phyloP scores from a whole-genome alignment of 768 basidiomycete genomes.

The Boletus tomentosulus region DNA sequence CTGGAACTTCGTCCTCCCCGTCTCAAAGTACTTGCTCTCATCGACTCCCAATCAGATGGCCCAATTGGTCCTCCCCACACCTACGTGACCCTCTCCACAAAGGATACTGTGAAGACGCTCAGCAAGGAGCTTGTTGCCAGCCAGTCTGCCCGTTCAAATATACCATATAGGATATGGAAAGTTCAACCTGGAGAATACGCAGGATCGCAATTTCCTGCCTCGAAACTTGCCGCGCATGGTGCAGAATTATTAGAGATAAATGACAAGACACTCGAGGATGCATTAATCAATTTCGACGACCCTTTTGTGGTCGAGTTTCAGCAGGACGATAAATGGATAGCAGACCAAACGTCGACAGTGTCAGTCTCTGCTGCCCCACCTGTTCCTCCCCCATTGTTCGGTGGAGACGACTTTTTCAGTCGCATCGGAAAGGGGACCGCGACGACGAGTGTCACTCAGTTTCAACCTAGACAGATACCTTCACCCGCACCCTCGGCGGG shows the following conservation, averaged over 20 bases:
- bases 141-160: conserved; percentile 30
- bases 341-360: conserved; percentile 30
- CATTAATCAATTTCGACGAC: conserved; percentile 56
- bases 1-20: conserved; percentile 73
- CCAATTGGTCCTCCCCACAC: conserved; percentile 29
- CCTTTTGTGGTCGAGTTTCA: conserved; percentile 76
- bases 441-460: conserved; percentile 21
- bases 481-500: conserved; percentile 18
- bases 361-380: conserved; percentile 13
- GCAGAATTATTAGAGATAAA: conserved; percentile 41
- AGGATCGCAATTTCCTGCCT: conserved; percentile 28
- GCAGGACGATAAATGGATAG: conserved; percentile 53
- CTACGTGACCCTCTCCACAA: conserved; percentile 46
- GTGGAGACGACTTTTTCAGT: conserved; percentile 54
- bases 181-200: conserved; percentile 36
- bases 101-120: conserved; percentile 45
- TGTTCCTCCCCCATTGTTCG: conserved; percentile 50
- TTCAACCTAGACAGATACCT: conserved; percentile 22
- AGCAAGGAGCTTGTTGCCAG: conserved; percentile 38
- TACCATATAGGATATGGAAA: conserved; percentile 63
- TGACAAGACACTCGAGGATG: conserved; percentile 54
- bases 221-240: conserved; percentile 24
- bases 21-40: conserved; percentile 52
- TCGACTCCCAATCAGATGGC: conserved; percentile 24
- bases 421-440: conserved; percentile 30